Percentiles rank a stretch among this genome's conserved stretches.
Evolutionary conservation across 352 stramenopile genomes (phyloP).

Genomic region (Thalassiosira pacifica): DNA sequence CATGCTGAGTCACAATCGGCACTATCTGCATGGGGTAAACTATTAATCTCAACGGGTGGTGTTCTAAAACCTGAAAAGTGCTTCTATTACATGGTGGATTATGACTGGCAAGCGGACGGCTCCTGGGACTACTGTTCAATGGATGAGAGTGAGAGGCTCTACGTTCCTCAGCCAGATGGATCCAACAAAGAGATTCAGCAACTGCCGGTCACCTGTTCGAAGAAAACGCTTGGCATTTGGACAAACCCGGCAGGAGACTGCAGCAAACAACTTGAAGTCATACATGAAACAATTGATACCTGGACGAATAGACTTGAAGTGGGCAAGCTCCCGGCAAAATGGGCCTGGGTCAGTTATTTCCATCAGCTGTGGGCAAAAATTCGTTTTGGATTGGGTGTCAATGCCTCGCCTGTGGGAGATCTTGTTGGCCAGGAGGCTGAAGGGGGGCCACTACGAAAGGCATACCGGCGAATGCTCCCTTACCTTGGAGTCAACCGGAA

Average conservation of each 20-base stretch:
- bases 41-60: slow-evolving; percentile 4
- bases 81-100: slow-evolving; percentile 14
- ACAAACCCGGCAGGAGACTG: slow-evolving; percentile 2
- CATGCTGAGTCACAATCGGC: not conserved
- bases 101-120: not conserved
- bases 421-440: not conserved
- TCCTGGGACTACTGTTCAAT: not conserved
- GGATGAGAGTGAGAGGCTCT: not conserved
- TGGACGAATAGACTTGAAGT: slow-evolving; percentile 12
- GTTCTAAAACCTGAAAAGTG: slow-evolving; percentile 26
- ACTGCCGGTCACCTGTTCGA: not conserved
- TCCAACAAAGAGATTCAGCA: not conserved
- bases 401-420: slow-evolving; percentile 9
- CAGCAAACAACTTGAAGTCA: not conserved
- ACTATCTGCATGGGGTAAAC: not conserved
- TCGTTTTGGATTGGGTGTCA: not conserved
- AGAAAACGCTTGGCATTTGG: slow-evolving; percentile 3
- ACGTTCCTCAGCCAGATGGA: slow-evolving; percentile 1
- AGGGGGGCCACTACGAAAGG: slow-evolving; percentile 10
- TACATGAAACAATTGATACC: not conserved
- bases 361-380: slow-evolving; percentile 2
- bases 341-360: slow-evolving; percentile 5
- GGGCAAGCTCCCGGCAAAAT: not conserved
- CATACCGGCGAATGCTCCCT: slow-evolving; percentile 3
- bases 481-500: slow-evolving; percentile 5